A percentile compares a stretch with the other conserved stretches of the same genome.
phyloP scores from a whole-genome alignment of 2,329 filamentous ascomycete species.

The Xylariaceae sp. region DNA sequence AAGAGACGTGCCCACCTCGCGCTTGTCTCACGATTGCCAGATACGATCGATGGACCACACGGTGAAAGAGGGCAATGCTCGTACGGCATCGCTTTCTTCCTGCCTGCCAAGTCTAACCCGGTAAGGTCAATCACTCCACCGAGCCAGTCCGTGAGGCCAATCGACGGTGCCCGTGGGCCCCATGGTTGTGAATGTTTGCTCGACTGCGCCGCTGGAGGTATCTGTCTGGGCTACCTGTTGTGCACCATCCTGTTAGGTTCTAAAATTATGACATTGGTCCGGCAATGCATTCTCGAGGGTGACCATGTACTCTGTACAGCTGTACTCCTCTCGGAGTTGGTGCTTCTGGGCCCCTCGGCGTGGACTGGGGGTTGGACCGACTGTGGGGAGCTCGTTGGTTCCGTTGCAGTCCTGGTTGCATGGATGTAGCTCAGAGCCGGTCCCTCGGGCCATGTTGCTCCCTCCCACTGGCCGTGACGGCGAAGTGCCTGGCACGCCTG shows the following conservation, averaged over 20 bases:
- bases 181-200: conserved; percentile 20
- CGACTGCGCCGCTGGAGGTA: conserved; percentile 12
- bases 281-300: conserved; percentile 6
- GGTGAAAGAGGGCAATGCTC: neutral
- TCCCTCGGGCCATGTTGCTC: conserved; percentile 20
- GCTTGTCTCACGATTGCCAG: neutral
- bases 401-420: conserved; percentile 1
- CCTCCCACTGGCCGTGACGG: no score
- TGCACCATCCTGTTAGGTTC: conserved; percentile 19
- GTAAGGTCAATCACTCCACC: neutral
- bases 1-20: neutral
- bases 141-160: neutral
- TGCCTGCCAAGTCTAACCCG: neutral
- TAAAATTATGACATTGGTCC: conserved; percentile 21
- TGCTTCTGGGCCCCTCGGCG: conserved; percentile 3
- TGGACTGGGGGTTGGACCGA: conserved; percentile 24
- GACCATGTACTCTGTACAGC: no score
- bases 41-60: neutral
- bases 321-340: conserved; percentile 3
- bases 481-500: no score
- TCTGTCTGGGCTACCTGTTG: conserved; percentile 17
- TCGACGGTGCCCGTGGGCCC: conserved; percentile 6
- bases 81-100: neutral
- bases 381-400: neutral
- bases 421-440: conserved; percentile 8